Base-by-base conservation (phyloP, 2,329 filamentous ascomycete species). In the Bipolaris zeicola region DNA sequence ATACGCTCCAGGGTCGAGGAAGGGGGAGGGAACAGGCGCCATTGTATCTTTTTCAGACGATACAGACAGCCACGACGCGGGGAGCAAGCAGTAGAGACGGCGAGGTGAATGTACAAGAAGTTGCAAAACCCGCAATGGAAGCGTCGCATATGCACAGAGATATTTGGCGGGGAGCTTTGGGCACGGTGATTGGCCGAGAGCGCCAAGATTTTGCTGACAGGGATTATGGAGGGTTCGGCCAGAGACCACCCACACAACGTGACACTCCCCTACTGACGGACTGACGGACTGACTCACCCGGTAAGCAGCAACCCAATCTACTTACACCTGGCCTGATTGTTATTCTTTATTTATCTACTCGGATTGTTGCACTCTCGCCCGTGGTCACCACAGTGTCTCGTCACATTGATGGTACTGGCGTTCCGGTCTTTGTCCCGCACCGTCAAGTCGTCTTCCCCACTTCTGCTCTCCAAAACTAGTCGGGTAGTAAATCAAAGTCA, bases 1-100 rank as follows among this genome's bases (percentile, higher is more conserved):
- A 18, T 79, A 77, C 3, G 81, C 71, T 14, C 88, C 87, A 0
- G 90, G 87, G 50, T 89, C 85, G 37, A 98, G 83, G 67, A 99
- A 98, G 0, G 92, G 89, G 8, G 93, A 96, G 1, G 77, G 64
- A 7, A 52, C 34, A 22, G 61, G 58, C n/a, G 68, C 65, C 70
- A 71, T 75, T 22, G 3, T 28, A 33, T 18, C 47, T 26, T 31
- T 43, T 42, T 38, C 45, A 24, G 43, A 22, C 26, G 3, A 24
- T 16, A 47, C 28, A 24, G 34, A 22, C 34, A 11, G 34, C 45
- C 34, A 37, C 45, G 22, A 53, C 34, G 50, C 44, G 41, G 41
- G 16, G 11, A 42, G 2, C 18, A 14, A 10, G 22, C 20, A 3
- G 34, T 22, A 16, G n/a, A 38, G 22, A 28, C 18, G 13, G 38